phyloP scores from a whole-genome alignment of 176 grass and related monocot species.

The Melocanna baccifera region DNA sequence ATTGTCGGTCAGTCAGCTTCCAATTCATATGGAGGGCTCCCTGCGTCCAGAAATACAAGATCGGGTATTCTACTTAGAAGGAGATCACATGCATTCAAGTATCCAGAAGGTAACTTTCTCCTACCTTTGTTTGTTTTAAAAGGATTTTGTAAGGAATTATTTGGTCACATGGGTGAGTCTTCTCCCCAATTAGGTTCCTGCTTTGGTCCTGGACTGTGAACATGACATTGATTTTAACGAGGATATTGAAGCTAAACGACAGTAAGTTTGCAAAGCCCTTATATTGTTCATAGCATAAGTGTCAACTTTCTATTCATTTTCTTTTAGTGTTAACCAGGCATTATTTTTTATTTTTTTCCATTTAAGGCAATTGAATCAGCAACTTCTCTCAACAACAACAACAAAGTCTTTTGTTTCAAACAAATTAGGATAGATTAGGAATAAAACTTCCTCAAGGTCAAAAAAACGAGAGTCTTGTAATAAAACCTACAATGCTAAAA shows the following conservation, averaged over 20 bases:
- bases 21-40: constrained; percentile 48
- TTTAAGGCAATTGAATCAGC: background rate
- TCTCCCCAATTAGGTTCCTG: constrained; percentile 61
- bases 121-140: background rate
- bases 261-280: constrained; percentile 48
- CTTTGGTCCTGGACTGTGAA: constrained; percentile 81
- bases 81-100: constrained; percentile 69
- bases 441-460: too few species aligned
- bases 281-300: constrained; percentile 16
- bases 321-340: background rate
- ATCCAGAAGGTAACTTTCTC: constrained; percentile 60
- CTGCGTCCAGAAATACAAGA: constrained; percentile 68
- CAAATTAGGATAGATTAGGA: too few species aligned
- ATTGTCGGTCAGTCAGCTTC: constrained; percentile 63
- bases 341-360: background rate
- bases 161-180: background rate
- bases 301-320: background rate
- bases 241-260: constrained; percentile 72
- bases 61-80: constrained; percentile 56
- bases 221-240: constrained; percentile 83
- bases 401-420: too few species aligned
- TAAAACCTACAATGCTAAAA: too few species aligned
- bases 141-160: background rate
- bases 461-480: too few species aligned
- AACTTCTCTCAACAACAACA: background rate